Evolutionary conservation across 805 yeast species (phyloP).

Genomic region (Tetrapisispora iriomotensis): DNA sequence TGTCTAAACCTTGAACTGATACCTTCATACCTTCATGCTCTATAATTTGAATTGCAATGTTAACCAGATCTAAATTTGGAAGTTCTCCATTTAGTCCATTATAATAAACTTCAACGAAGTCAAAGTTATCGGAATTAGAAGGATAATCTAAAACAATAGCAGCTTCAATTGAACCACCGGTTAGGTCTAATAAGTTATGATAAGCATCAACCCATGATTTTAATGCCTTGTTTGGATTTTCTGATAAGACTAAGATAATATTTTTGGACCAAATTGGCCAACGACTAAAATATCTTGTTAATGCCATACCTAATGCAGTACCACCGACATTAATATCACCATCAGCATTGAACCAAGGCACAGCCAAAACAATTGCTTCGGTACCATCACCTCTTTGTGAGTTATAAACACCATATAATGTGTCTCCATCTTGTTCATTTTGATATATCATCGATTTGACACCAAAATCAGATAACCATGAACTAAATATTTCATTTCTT

Average conservation of each 20-base stretch:
- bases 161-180: constrained; percentile 91
- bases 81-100: constrained; percentile 92
- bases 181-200: constrained; percentile 70
- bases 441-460: constrained; percentile 47
- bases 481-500: constrained; percentile 39
- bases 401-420: constrained; percentile 72
- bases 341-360: constrained; percentile 75
- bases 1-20: constrained; percentile 51
- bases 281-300: constrained; percentile 70
- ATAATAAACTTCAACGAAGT: constrained; percentile 62
- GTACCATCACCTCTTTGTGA: constrained; percentile 96
- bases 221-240: constrained; percentile 55
- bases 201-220: constrained; percentile 91
- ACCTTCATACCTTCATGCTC: constrained; percentile 68
- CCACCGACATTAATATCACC: constrained; percentile 70
- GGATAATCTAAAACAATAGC: constrained; percentile 81
- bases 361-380: constrained; percentile 83
- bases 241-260: constrained; percentile 75
- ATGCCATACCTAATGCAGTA: constrained; percentile 55
- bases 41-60: constrained; percentile 64
- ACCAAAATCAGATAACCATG: constrained; percentile 67
- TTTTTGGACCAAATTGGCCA: constrained; percentile 96
- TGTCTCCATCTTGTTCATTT: constrained; percentile 34
- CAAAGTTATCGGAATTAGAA: constrained; percentile 53
- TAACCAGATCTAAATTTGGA: constrained; percentile 85